Evolutionary conservation across 768 basidiomycete species (phyloP), one percentile per base, ranked within the genome.

Genomic region (Hydnomerulius pinastri): DNA sequence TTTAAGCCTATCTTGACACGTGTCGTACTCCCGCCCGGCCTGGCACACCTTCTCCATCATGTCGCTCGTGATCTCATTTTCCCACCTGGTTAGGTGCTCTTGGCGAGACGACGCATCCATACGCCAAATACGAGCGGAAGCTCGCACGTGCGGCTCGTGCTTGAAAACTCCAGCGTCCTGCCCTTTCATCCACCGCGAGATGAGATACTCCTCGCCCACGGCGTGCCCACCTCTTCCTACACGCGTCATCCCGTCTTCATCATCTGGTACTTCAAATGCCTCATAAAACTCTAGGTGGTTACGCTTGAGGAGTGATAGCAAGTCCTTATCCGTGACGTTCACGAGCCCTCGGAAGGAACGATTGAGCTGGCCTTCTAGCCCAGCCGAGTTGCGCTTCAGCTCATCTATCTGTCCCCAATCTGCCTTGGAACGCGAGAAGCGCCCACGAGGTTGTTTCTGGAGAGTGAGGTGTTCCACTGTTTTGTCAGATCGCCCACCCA

Each of bases 401-500:
- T 58, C 48, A 39, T 84, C 66, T 15, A 83, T 75, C 10, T 70
- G 62, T 1, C 52, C 49, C 75, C 75, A 77, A 28, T 78, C 77
- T 0, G 54, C 56, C 17, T 58, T 65, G 2, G 62, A 61, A 25
- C 69, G 55, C 13, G 56, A 62, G 29, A 53, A 20, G 40, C 24
- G 55, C 40, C 24, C 51, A 52, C 30, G 59, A 23, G 48, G 56
- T 50, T 82, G 80, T 1, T 73, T 73, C 7, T 69, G 68, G 1
- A 87, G 57, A 1, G 72, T 61, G 24, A 87, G 65, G 2, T 69
- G 65, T 23, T 77, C 79, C 0, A 82, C 83, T 3, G 66, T 60
- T 0, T 70, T 2, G 2, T 77, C 81, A 0, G 77, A 76, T 53
- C 86, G 85, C 9, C 85, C 77, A 7, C 77, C 75, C 0, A 88